These are phyloP conservation scores for Saitozyma sp. DNA, from an alignment of 768 basidiomycete species.

Conservation along the genomic window DNA sequence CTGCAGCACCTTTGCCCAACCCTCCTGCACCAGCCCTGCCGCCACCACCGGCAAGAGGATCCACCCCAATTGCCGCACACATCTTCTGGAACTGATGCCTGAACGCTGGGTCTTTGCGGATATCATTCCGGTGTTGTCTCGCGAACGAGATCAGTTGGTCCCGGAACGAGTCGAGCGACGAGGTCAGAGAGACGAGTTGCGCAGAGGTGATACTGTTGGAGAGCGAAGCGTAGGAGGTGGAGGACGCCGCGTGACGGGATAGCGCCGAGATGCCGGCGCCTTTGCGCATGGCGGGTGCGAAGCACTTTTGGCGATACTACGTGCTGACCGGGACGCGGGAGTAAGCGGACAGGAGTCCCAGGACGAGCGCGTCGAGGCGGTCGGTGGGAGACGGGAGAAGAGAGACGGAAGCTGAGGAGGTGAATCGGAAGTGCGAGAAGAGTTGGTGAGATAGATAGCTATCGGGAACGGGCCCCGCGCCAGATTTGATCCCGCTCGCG, in stretches of 20 bases:
- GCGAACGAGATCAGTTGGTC: constrained; percentile 77
- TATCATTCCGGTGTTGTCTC: constrained; percentile 75
- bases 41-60: constrained; percentile 72
- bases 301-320: not conserved
- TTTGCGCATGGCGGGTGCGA: constrained; percentile 51
- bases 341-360: no score
- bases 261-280: constrained; percentile 88
- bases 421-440: no score
- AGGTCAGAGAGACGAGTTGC: constrained; percentile 75
- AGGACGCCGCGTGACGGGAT: constrained; percentile 78
- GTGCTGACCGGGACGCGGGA: not conserved
- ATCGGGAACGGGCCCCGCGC: no score
- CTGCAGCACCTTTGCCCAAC: constrained; percentile 37
- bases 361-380: no score
- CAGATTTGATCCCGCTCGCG: no score
- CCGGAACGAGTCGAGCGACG: constrained; percentile 82
- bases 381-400: no score
- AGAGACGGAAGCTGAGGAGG: no score
- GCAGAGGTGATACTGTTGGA: constrained; percentile 73
- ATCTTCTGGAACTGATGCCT: constrained; percentile 91
- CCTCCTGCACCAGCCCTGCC: not conserved
- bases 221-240: constrained; percentile 76
- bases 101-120: constrained; percentile 79
- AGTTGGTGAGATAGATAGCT: no score
- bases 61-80: constrained; percentile 92